These are phyloP conservation scores for Meira miltonrushii DNA, from an alignment of 1,284 basidiomycete genomes.

Conservation along the genomic window DNA sequence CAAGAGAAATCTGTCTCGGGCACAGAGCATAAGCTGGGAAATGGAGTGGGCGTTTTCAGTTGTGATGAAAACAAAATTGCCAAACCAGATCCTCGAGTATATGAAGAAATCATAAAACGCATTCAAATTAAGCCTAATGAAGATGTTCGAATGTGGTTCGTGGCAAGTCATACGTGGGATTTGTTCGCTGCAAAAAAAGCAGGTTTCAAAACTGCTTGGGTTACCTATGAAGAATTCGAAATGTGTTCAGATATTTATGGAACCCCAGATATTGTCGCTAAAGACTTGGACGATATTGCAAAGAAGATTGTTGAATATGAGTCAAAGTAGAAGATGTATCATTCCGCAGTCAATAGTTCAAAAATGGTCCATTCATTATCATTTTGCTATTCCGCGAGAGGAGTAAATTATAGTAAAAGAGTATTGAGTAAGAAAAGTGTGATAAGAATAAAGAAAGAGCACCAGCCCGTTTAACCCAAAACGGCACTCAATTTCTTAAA, in stretches of 20 bases:
- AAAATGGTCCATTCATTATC: no score
- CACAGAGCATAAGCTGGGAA: conserved; percentile 5
- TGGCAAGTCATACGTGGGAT: conserved; percentile 42
- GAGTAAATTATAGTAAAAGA: background rate
- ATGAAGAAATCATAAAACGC: conserved; percentile 22
- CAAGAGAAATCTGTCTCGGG: background rate
- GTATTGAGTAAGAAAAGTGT: background rate
- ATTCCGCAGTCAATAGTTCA: no score
- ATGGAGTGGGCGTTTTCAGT: conserved; percentile 32
- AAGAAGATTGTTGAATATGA: conserved; percentile 29
- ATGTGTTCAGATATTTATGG: conserved; percentile 27
- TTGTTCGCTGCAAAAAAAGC: conserved; percentile 18
- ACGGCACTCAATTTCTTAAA: conserved; percentile 23
- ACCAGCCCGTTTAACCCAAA: conserved; percentile 7
- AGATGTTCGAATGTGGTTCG: conserved; percentile 30
- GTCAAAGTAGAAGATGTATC: no score
- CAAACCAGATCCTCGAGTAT: conserved; percentile 39
- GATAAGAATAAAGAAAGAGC: background rate
- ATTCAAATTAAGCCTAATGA: background rate
- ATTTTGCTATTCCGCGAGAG: no score
- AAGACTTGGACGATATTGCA: conserved; percentile 29
- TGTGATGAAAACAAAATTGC: conserved; percentile 41
- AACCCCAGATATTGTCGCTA: conserved; percentile 32
- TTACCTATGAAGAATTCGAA: conserved; percentile 40
- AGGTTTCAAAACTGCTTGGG: conserved; percentile 41